These are phyloP conservation scores for Quercus dentata DNA, from an alignment of 306 rosid genomes.

Conservation along the genomic window DNA sequence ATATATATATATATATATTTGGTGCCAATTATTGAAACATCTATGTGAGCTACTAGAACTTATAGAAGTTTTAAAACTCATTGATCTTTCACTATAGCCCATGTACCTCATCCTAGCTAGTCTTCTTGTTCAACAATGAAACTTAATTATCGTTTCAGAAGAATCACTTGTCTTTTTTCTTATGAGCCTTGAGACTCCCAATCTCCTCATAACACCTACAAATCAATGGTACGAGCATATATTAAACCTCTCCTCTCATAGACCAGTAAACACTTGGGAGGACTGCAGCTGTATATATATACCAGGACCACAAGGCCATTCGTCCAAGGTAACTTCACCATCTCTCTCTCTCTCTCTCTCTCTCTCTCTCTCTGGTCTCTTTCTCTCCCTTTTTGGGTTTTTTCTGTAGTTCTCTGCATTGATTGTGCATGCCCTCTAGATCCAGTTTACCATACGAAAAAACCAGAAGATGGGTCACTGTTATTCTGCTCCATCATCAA, in stretches of 20 bases:
- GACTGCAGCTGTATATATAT: background rate
- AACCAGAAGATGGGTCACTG: conserved; percentile 27
- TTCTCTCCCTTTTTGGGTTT: background rate
- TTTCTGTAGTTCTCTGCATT: background rate
- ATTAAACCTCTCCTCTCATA: background rate
- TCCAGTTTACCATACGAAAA: background rate
- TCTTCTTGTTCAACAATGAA: background rate
- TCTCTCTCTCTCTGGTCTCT: background rate
- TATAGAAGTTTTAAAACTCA: too few species aligned
- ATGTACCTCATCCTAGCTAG: background rate
- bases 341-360: background rate
- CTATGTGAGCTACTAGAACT: too few species aligned
- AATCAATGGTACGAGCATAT: background rate
- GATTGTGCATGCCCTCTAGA: background rate
- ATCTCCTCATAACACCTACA: background rate
- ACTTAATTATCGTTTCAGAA: background rate
- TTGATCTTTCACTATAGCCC: background rate
- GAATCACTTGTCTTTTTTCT: background rate
- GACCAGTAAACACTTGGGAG: background rate
- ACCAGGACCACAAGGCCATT: background rate
- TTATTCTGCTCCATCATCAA: conserved; percentile 25
- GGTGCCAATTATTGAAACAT: too few species aligned
- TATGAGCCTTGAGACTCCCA: background rate
- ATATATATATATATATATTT: too few species aligned
- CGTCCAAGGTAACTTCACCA: background rate